These are phyloP conservation scores for Achlya hypogyna DNA, from an alignment of 352 stramenopile species.

Conservation along the genomic window DNA sequence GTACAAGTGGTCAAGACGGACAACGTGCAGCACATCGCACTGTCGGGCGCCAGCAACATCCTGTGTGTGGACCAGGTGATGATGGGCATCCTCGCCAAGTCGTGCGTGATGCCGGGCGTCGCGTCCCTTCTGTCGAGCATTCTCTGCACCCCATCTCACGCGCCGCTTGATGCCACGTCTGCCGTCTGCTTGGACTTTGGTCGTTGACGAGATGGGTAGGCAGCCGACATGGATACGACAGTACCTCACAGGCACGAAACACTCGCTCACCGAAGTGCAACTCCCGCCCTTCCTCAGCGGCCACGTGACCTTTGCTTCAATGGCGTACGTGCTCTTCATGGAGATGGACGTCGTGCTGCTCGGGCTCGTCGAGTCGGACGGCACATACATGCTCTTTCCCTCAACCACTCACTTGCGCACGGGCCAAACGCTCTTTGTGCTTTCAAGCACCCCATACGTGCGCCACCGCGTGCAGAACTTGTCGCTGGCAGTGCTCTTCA, in stretches of 20 bases:
- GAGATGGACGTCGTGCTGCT: slow-evolving; percentile 51
- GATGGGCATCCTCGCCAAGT: slow-evolving; percentile 63
- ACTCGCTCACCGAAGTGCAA: slow-evolving; percentile 48
- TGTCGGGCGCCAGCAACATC: slow-evolving; percentile 55
- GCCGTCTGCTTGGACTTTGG: no score
- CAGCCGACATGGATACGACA: slow-evolving; percentile 45
- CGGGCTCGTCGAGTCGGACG: slow-evolving; percentile 37
- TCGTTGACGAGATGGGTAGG: slow-evolving; percentile 8
- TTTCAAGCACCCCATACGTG: slow-evolving; percentile 5
- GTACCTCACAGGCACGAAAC: slow-evolving; percentile 41
- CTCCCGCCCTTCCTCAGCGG: slow-evolving; percentile 43
- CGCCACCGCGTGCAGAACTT: not conserved
- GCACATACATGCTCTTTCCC: slow-evolving; percentile 8
- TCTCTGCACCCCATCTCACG: slow-evolving; percentile 28
- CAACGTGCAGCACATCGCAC: slow-evolving; percentile 60
- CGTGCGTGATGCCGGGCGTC: slow-evolving; percentile 55
- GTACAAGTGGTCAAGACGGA: slow-evolving; percentile 72
- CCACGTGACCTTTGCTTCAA: slow-evolving; percentile 36
- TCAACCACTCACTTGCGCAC: not conserved
- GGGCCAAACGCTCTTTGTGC: slow-evolving; percentile 8
- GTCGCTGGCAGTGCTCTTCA: not conserved
- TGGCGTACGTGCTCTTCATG: slow-evolving; percentile 53
- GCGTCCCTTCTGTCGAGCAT: slow-evolving; percentile 72
- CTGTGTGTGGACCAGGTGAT: slow-evolving; percentile 71
- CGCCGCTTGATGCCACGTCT: not conserved